Evolutionary conservation across 2,329 filamentous ascomycete species (phyloP), one percentile per base, ranked within the genome.

Genomic region (Rhinocladiella mackenziei): DNA sequence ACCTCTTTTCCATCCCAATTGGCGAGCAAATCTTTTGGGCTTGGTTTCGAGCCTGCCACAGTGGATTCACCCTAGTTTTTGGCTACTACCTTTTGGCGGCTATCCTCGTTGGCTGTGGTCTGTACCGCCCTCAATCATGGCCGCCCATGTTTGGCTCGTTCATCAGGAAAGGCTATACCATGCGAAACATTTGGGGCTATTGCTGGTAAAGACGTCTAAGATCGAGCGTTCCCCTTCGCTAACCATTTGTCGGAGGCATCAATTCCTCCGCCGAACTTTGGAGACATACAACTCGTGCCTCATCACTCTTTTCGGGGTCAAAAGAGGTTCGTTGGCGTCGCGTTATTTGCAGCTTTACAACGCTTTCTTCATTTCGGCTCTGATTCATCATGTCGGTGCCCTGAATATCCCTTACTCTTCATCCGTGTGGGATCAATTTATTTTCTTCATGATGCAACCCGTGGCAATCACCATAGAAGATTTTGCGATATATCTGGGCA

Each of bases 401-500:
- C 34, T 53, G 31, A 50, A 53, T 32, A 43, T 33, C 3, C 34
- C 42, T 5, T 53, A 50, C 33, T 35, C 35, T 9, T 26, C 35
- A 11, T 13, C 39, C 11, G 42, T 35, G n/a, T 34, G 34, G 43
- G 40, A 36, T 26, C 46, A 53, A 17, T 46, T 48, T 9, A 25
- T 31, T 10, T 53, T 53, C 32, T 53, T 53, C 37, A 37, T 53
- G 50, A 31, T 50, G 30, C 50, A 53, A 39, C 46, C 50, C 4
- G 39, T 50, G 6, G 50, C 43, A 22, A 47, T 53, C 29, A 46
- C 43, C 4, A 11, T 45, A 9, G 50, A 53, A 35, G 46, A 53
- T 31, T 33, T 47, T 8, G 47, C 29, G n/a, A 48, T 50, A 10
- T 48, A 47, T 25, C 9, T 43, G 15, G 46, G 46, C 9, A 46